Base-by-base conservation (phyloP, 1,284 basidiomycete genomes). In the Cryptococcus jaspeensis region DNA sequence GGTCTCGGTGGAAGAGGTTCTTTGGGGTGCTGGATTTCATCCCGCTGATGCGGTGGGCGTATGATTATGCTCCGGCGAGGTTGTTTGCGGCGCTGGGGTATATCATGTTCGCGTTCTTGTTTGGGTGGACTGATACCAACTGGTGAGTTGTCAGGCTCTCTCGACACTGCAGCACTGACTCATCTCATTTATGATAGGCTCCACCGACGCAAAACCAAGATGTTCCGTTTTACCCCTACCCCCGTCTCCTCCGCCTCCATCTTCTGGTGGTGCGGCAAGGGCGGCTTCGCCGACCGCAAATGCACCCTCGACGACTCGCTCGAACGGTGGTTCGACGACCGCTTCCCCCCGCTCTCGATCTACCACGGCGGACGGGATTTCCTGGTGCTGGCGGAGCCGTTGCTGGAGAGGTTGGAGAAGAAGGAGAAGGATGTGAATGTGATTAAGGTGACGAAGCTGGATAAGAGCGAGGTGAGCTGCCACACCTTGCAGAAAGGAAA, bases 1-100 rank as follows among this genome's bases (percentile, higher is more conserved):
- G 84, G 84, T 71, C 66, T 20, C 75, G 76, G 9, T 85, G 84
- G 84, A 79, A 80, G 55, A 67, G 80, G 28, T 70, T 84, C 56
- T 85, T 85, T 66, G 84, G 81, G 12, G 81, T 83, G 1, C 73
- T 84, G 58, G 84, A 85, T 67, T 85, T 84, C 61, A 84, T 84
- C 52, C 84, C 84, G 0, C 70, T 85, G 41, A 85, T 85, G 84
- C 77, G 82, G 47, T 79, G 77, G 72, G 80, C 82, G n/a, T 85
- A 84, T 70, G 79, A 84, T 62, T 81, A 78, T 65, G 80, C 79
- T 13, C 84, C 83, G 0, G 78, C 81, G 1, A 75, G 71, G 55
- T 52, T 80, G 16, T 82, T 78, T 64, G 74, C 76, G 28, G 77
- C 79, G 15, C 44, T 67, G 35, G 74, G 32, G 55, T 74, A 69